Conservation (phyloP, 768 basidiomycete species). For the Lactarius trivialis region DNA sequence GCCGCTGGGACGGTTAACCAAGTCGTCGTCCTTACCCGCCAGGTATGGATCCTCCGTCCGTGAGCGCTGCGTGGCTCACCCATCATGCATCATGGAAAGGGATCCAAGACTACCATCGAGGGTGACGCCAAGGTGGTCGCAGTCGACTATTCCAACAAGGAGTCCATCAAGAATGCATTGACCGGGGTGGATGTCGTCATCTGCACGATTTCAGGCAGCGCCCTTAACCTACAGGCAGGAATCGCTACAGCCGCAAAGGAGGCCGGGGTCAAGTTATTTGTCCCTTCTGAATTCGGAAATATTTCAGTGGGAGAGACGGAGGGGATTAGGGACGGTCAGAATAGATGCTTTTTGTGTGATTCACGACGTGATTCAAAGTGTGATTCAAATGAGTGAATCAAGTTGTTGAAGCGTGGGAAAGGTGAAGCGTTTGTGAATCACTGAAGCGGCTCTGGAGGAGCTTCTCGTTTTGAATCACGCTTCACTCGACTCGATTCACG, state of each 20-base stretch:
- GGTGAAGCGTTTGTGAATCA: too few relatives aligned
- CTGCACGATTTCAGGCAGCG: not conserved
- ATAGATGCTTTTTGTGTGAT: too few relatives aligned
- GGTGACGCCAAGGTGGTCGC: conserved; percentile 5
- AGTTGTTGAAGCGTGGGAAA: too few relatives aligned
- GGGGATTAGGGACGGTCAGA: too few relatives aligned
- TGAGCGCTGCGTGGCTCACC: not conserved
- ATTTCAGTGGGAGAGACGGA: conserved; percentile 13
- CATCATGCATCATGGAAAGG: conserved; percentile 12
- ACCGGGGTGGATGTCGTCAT: conserved; percentile 17
- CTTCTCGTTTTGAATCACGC: too few relatives aligned
- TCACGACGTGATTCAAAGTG: too few relatives aligned
- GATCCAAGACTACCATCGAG: conserved; percentile 24
- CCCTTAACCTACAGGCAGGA: not conserved
- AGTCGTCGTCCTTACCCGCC: conserved; percentile 18
- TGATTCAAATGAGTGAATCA: too few relatives aligned
- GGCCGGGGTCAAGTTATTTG: conserved; percentile 13
- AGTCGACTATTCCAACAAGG: conserved; percentile 17
- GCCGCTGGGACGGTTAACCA: conserved; percentile 8
- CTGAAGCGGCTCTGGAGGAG: too few relatives aligned
- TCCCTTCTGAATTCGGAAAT: conserved; percentile 16
- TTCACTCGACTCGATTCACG: too few relatives aligned
- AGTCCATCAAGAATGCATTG: conserved; percentile 6
- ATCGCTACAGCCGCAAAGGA: conserved; percentile 16
- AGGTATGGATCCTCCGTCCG: not conserved